Evolutionary conservation across 441 rosid species (phyloP).

Genomic region (Cnidoscolus chayamansa): DNA sequence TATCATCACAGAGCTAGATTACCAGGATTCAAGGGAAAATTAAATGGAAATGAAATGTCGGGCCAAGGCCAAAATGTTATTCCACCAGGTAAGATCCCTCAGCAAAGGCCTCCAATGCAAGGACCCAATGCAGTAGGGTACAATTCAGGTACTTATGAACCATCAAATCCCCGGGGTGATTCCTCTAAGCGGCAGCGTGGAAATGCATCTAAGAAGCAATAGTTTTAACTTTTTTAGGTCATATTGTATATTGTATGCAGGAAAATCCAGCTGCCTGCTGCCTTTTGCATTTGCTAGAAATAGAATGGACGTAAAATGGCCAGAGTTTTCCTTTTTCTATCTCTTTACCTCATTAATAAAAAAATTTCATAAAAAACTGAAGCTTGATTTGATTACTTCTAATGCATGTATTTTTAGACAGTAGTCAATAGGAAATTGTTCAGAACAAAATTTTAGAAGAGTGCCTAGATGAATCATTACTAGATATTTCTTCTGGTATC

Average conservation of each 20-base stretch:
- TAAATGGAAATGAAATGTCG: slow-evolving; percentile 22
- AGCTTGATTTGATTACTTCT: background rate
- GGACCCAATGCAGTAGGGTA: slow-evolving; percentile 24
- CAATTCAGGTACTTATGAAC: slow-evolving; percentile 22
- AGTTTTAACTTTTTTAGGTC: background rate
- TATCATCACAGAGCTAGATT: slow-evolving; percentile 19
- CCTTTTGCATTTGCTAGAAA: background rate
- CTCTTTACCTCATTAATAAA: background rate
- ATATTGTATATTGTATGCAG: background rate
- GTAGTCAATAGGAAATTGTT: background rate
- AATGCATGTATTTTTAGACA: background rate
- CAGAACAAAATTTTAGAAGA: background rate
- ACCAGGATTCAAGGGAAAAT: slow-evolving; percentile 19
- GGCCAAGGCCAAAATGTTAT: slow-evolving; percentile 15
- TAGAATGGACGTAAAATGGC: background rate
- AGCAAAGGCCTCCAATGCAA: slow-evolving; percentile 20
- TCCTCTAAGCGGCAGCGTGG: slow-evolving; percentile 42
- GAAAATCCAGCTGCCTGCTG: background rate
- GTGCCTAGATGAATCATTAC: background rate
- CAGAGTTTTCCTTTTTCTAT: too few species aligned
- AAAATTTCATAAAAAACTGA: background rate
- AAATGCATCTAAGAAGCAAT: slow-evolving; percentile 4
- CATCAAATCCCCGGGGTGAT: slow-evolving; percentile 25
- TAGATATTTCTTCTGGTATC: too few species aligned
- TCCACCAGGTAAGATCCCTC: slow-evolving; percentile 18